A percentile compares a stretch with the other conserved stretches of the same genome.
phyloP scores from a whole-genome alignment of 441 rosid genomes.

The Viola pubescens region DNA sequence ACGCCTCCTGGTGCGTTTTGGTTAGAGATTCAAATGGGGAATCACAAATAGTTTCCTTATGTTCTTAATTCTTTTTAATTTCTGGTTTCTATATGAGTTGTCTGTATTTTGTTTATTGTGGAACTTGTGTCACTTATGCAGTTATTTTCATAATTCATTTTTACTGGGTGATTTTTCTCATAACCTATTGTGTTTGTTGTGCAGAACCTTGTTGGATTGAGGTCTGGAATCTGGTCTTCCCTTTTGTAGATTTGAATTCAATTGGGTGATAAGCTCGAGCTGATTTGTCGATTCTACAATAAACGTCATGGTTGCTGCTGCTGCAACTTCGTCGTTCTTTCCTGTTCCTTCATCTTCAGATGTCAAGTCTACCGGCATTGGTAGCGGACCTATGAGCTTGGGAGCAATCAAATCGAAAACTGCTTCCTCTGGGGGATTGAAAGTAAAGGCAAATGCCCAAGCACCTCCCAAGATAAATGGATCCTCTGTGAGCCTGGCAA shows the following conservation, averaged over 20 bases:
- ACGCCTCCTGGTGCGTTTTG: neutral
- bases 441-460: slow-evolving; percentile 79
- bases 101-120: too few species aligned
- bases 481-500: slow-evolving; percentile 36
- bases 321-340: slow-evolving; percentile 74
- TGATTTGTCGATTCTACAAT: slow-evolving; percentile 17
- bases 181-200: neutral
- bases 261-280: slow-evolving; percentile 9
- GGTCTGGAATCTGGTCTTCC: neutral
- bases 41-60: too few species aligned
- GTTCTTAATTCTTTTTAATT: too few species aligned
- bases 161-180: slow-evolving; percentile 3
- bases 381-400: slow-evolving; percentile 38
- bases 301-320: slow-evolving; percentile 63
- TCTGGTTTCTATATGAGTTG: too few species aligned
- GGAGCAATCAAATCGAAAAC: slow-evolving; percentile 42
- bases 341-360: slow-evolving; percentile 49
- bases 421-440: slow-evolving; percentile 48
- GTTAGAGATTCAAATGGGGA: too few species aligned
- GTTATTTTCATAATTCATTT: neutral
- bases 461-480: slow-evolving; percentile 91
- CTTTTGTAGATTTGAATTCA: neutral
- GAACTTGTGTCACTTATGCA: too few species aligned
- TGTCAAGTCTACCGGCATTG: slow-evolving; percentile 37
- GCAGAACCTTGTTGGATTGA: slow-evolving; percentile 6